Base-by-base conservation (phyloP, 495 filamentous ascomycete genomes). In the Glonium stellatum region DNA sequence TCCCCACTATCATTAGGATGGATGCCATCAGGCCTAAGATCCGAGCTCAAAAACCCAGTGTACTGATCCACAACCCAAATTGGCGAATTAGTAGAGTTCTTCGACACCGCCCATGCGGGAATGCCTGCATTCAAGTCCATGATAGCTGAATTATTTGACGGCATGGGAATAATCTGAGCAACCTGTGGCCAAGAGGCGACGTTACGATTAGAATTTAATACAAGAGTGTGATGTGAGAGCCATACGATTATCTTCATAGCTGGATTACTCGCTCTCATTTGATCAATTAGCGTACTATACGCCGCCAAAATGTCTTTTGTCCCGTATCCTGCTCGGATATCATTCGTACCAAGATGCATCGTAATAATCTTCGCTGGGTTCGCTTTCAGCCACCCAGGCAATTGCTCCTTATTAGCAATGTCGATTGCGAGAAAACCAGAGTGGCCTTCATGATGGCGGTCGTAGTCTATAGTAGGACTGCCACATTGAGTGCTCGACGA, bases 271-370 rank as follows among this genome's bases (percentile, higher is more conserved):
- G 55, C 70, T 21, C 78, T 68, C 78, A 81, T 81, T 15, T 70
- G 68, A 9, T 59, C 63, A 0, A 81, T 67, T 4, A 81, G 62
- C 48, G 71, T 80, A 18, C 69, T 75, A 60, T 77, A 79, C 4
- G 78, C 78, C 8, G 69, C 66, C 36, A 79, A 72, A 63, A 80
- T 78, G 22, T 78, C 73, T 25, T 58, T 56, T 4, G 67, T 61
- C 6, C 65, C 66, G 69, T 76, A 74, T 67, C 69, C 76, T 65
- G 76, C 47, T 58, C 57, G 70, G 60, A 80, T 78, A 65, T 81
- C 78, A 61, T 79, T 79, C 18, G 78, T 81, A 37, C 78, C 78
- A 13, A 80, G 70, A 54, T 79, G 77, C 76, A 79, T 77, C 15
- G 74, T 79, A 57, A 80, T 75, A 25, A 80, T 72, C 50, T 80